A percentile compares a stretch with the other conserved stretches of the same genome.
These are phyloP conservation scores for Aspergillus spinulosporus DNA, from an alignment of 2,329 filamentous ascomycete species.

Conservation along the genomic window DNA sequence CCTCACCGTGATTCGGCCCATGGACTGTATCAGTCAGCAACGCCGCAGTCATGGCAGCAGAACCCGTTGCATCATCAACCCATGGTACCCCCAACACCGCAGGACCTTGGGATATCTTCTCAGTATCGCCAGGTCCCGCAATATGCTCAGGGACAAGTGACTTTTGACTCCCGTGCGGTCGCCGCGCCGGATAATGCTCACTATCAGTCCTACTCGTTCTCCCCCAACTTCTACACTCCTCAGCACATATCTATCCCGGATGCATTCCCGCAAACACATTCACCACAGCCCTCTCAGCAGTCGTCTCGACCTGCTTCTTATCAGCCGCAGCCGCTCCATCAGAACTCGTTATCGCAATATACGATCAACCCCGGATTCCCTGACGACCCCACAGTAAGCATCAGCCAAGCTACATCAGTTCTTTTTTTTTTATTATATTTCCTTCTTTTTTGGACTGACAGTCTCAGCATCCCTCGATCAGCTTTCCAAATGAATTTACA, in stretches of 20 bases:
- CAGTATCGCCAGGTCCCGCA: conserved; percentile 36
- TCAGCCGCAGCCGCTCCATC: conserved; percentile 17
- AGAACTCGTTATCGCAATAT: conserved; percentile 29
- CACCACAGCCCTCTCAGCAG: conserved; percentile 28
- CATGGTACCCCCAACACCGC: conserved; percentile 26
- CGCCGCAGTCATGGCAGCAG: conserved; percentile 37
- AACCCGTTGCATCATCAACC: conserved; percentile 32
- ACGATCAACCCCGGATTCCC: conserved; percentile 29
- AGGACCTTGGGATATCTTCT: conserved; percentile 28
- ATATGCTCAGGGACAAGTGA: conserved; percentile 33
- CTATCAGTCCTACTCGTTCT: conserved; percentile 36
- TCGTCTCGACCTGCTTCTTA: conserved; percentile 26
- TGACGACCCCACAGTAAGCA: conserved; percentile 28
- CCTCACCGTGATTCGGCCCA: conserved; percentile 31
- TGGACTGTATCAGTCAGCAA: conserved; percentile 32
- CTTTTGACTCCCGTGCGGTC: conserved; percentile 32
- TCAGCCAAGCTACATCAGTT: too few species aligned
- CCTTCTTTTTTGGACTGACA: conserved; percentile 12
- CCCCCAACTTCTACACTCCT: conserved; percentile 34
- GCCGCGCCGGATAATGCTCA: conserved; percentile 32
- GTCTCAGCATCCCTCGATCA: conserved; percentile 28
- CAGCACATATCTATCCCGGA: conserved; percentile 32
- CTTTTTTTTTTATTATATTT: too few species aligned
- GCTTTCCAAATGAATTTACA: conserved; percentile 34
- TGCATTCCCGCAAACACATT: conserved; percentile 28